A percentile compares a stretch with the other conserved stretches of the same genome.
Conservation (phyloP, 1,139 yeast genomes). For the Torulaspora globosa region DNA sequence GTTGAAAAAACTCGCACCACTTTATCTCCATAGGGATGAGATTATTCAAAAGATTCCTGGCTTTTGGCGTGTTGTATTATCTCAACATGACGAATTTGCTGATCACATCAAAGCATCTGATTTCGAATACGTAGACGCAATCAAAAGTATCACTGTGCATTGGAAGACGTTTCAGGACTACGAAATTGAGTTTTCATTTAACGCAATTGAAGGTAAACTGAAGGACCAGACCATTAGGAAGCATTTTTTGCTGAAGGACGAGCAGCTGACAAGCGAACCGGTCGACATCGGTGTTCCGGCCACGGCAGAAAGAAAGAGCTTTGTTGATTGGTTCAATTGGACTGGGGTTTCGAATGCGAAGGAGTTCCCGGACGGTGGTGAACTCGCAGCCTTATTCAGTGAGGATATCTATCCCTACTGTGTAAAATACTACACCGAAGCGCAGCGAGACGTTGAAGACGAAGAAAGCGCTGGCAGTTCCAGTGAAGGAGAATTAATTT, state of each 20-base stretch:
- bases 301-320: constrained; percentile 62
- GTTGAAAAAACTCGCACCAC: constrained; percentile 47
- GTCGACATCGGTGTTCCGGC: constrained; percentile 58
- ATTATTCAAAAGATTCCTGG: constrained; percentile 51
- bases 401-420: constrained; percentile 72
- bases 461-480: constrained; percentile 53
- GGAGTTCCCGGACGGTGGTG: constrained; percentile 70
- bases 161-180: constrained; percentile 40
- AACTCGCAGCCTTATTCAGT: constrained; percentile 55
- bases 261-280: constrained; percentile 48
- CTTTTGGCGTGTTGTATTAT: constrained; percentile 73
- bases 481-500: constrained; percentile 27
- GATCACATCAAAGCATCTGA: constrained; percentile 66
- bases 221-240: constrained; percentile 54
- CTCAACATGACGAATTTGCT: constrained; percentile 72
- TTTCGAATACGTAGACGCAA: constrained; percentile 59
- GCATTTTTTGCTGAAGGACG: constrained; percentile 43
- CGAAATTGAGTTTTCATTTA: constrained; percentile 52
- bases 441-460: constrained; percentile 51
- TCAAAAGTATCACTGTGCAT: constrained; percentile 53
- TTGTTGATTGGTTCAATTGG: constrained; percentile 74
- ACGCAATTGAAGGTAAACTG: constrained; percentile 40
- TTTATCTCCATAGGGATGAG: constrained; percentile 49
- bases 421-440: constrained; percentile 67
- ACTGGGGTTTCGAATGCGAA: constrained; percentile 70